Conservation (phyloP, 2,329 filamentous ascomycete species). For the Davidsoniella eucalypti region DNA sequence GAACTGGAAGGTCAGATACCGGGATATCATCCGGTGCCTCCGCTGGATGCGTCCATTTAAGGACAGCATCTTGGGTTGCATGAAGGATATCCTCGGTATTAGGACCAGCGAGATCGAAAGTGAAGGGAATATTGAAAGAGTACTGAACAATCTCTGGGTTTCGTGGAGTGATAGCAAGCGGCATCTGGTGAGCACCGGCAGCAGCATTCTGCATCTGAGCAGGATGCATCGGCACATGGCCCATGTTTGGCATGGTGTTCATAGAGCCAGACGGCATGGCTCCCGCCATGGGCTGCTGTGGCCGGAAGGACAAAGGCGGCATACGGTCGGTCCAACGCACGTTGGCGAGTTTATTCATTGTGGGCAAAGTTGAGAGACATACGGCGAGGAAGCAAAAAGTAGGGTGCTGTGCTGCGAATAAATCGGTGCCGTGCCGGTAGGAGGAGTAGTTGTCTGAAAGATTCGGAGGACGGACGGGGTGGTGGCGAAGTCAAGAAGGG, state of each 20-base stretch:
- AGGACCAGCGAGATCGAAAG: conserved; percentile 78
- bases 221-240: conserved; percentile 27
- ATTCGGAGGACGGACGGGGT: conserved; percentile 2
- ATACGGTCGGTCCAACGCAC: conserved; percentile 59
- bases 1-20: conserved; percentile 80
- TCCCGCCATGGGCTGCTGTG: conserved; percentile 7
- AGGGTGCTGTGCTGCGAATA: background rate
- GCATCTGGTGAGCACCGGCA: conserved; percentile 9
- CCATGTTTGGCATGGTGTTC: conserved; percentile 11
- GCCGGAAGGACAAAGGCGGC: conserved; percentile 16
- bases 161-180: conserved; percentile 6
- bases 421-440: no score
- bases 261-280: conserved; percentile 7
- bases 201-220: conserved; percentile 16
- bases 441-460: background rate
- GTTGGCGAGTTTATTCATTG: conserved; percentile 55
- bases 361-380: conserved; percentile 19
- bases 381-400: conserved; percentile 5
- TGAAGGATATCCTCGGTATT: conserved; percentile 91
- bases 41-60: conserved; percentile 86
- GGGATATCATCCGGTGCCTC: conserved; percentile 71
- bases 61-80: conserved; percentile 70
- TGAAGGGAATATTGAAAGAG: conserved; percentile 94
- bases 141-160: conserved; percentile 43
- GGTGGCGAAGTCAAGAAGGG: conserved; percentile 7